phyloP scores from a whole-genome alignment of 768 basidiomycete genomes.

The Paxillus ammoniavirescens region DNA sequence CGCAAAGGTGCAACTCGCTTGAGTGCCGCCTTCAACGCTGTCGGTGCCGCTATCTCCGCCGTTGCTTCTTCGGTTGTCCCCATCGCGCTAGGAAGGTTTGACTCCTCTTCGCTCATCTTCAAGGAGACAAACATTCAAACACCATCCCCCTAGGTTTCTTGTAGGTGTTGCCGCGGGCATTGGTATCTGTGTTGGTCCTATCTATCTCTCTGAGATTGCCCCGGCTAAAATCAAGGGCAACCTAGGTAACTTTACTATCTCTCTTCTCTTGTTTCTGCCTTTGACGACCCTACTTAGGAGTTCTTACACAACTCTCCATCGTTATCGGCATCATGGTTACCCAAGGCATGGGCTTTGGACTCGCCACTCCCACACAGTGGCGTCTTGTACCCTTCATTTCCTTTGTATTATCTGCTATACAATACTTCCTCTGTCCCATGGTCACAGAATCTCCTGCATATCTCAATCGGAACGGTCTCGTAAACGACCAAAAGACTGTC shows the following conservation, averaged over 20 bases:
- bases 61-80: slow-evolving; percentile 53
- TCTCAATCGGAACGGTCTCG: slow-evolving; percentile 49
- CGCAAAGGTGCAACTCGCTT: slow-evolving; percentile 63
- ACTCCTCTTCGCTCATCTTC: slow-evolving; percentile 1
- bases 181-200: slow-evolving; percentile 76
- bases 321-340: slow-evolving; percentile 87
- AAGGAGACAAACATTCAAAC: background rate
- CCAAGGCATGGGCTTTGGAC: slow-evolving; percentile 68
- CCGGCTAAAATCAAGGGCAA: slow-evolving; percentile 73
- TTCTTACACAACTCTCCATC: slow-evolving; percentile 79
- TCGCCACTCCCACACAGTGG: slow-evolving; percentile 70
- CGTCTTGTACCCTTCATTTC: slow-evolving; percentile 69
- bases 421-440: slow-evolving; percentile 51
- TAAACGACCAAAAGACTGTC: slow-evolving; percentile 47
- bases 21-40: slow-evolving; percentile 52
- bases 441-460: slow-evolving; percentile 75
- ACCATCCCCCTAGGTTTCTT: slow-evolving; percentile 43
- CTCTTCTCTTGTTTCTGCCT: background rate
- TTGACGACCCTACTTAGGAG: slow-evolving; percentile 42
- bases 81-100: slow-evolving; percentile 67
- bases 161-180: slow-evolving; percentile 72
- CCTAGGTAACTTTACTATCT: slow-evolving; percentile 49
- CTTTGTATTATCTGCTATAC: slow-evolving; percentile 48
- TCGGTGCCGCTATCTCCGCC: slow-evolving; percentile 67
- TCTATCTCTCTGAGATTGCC: slow-evolving; percentile 84